Percentiles rank a stretch among this genome's conserved stretches.
phyloP scores from a whole-genome alignment of 345 rosid species.

The Citrus glauca region DNA sequence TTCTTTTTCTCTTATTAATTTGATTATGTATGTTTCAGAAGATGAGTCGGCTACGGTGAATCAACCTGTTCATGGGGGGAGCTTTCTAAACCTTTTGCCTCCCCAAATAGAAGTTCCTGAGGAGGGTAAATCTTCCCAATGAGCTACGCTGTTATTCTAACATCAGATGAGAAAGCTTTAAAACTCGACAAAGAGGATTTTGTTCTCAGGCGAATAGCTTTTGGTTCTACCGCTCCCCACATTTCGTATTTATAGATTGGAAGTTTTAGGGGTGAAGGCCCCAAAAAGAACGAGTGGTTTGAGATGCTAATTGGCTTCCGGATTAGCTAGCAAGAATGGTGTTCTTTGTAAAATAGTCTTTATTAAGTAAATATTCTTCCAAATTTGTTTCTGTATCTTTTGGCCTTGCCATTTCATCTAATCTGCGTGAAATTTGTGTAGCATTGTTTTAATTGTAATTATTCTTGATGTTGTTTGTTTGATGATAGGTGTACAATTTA shows the following conservation, averaged over 20 bases:
- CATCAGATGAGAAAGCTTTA: constrained; percentile 6
- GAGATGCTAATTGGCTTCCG: constrained; percentile 28
- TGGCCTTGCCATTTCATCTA: neutral
- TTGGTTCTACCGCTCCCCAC: constrained; percentile 12
- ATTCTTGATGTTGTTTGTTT: constrained; percentile 5
- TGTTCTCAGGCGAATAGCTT: constrained; percentile 22
- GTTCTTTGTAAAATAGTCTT: constrained; percentile 30
- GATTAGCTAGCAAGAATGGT: constrained; percentile 22
- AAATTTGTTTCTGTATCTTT: constrained; percentile 19
- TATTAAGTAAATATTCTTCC: constrained; percentile 38
- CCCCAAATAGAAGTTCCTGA: constrained; percentile 58
- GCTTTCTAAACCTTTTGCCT: constrained; percentile 78
- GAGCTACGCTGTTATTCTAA: constrained; percentile 14
- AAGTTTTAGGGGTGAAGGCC: constrained; percentile 25
- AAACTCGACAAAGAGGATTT: constrained; percentile 4
- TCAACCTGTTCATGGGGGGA: constrained; percentile 75
- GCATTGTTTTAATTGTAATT: constrained; percentile 12
- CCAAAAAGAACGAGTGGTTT: constrained; percentile 21
- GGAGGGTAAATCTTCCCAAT: constrained; percentile 37
- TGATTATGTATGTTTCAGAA: constrained; percentile 39
- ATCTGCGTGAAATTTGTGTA: constrained; percentile 19
- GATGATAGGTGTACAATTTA: constrained; percentile 3
- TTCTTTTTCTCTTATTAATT: neutral
- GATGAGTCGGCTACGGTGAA: constrained; percentile 58
- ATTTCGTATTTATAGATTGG: constrained; percentile 11